Percentiles rank a stretch among this genome's conserved stretches.
Evolutionary conservation across 495 filamentous ascomycete genomes (phyloP).

Genomic region (Penicillium samsonianum): DNA sequence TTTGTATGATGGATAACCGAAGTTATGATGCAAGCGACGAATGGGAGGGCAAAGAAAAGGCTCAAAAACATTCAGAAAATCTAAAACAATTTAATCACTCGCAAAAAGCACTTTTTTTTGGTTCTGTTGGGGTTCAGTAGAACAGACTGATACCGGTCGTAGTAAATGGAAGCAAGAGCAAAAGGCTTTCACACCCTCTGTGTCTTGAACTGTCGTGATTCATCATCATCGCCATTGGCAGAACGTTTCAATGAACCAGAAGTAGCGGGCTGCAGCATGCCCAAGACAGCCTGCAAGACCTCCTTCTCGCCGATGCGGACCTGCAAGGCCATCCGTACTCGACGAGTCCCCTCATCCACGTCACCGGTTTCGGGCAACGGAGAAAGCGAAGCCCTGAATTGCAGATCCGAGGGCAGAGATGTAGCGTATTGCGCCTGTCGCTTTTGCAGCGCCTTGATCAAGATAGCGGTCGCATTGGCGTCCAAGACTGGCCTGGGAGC

Average conservation of each 20-base stretch:
- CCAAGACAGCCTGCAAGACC: conserved; percentile 55
- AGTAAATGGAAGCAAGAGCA: background rate
- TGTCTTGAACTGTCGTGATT: conserved; percentile 42
- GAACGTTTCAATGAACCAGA: conserved; percentile 30
- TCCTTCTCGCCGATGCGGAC: conserved; percentile 82
- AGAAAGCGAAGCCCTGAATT: conserved; percentile 45
- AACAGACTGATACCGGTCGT: conserved; percentile 9
- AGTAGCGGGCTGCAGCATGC: conserved; percentile 34
- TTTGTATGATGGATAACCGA: conserved; percentile 44
- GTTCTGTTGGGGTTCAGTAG: conserved; percentile 7
- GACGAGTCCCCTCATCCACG: conserved; percentile 31
- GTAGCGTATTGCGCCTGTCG: conserved; percentile 59
- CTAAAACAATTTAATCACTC: conserved; percentile 37
- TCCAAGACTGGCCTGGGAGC: conserved; percentile 46
- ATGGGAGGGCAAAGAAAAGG: conserved; percentile 34
- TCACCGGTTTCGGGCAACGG: conserved; percentile 22
- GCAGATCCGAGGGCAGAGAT: conserved; percentile 61
- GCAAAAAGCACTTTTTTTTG: conserved; percentile 28
- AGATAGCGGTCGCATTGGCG: conserved; percentile 30
- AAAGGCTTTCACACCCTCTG: conserved; percentile 34
- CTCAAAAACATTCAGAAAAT: conserved; percentile 35
- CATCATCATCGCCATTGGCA: conserved; percentile 32
- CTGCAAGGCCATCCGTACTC: conserved; percentile 67
- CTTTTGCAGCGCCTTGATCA: conserved; percentile 33
- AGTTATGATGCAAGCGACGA: conserved; percentile 46